phyloP scores from a whole-genome alignment of 495 filamentous ascomycete genomes.

The Mytilinidion resinicola region DNA sequence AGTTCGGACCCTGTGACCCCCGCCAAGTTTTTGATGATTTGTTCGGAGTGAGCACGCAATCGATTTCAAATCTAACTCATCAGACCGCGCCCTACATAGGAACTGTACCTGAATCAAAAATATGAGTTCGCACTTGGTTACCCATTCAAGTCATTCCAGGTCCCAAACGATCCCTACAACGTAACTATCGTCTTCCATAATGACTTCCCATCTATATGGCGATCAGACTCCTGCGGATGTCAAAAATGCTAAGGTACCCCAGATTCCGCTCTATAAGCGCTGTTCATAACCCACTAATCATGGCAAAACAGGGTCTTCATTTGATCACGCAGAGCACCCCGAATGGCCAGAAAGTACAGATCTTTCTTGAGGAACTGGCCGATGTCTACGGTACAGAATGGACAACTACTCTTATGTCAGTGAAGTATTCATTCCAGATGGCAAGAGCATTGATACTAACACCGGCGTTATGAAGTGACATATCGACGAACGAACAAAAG shows the following conservation, averaged over 20 bases:
- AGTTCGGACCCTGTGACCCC: too few relatives aligned
- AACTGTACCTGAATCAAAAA: too few relatives aligned
- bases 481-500: conserved; percentile 50
- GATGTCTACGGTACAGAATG: conserved; percentile 48
- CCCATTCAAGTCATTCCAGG: too few relatives aligned
- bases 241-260: conserved; percentile 36
- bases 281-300: not conserved
- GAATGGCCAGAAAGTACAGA: conserved; percentile 36
- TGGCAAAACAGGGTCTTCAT: conserved; percentile 31
- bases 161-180: too few relatives aligned
- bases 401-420: conserved; percentile 45
- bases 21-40: too few relatives aligned
- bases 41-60: too few relatives aligned
- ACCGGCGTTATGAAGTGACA: conserved; percentile 35
- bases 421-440: not conserved
- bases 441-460: not conserved
- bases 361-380: conserved; percentile 34
- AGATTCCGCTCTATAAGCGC: not conserved
- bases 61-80: too few relatives aligned
- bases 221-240: conserved; percentile 40
- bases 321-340: conserved; percentile 38
- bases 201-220: conserved; percentile 37
- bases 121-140: too few relatives aligned
- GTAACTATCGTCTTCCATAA: conserved; percentile 8
- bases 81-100: too few relatives aligned